Evolutionary conservation across 306 rosid genomes (phyloP).

Genomic region (Chamaecrista fasciculata): DNA sequence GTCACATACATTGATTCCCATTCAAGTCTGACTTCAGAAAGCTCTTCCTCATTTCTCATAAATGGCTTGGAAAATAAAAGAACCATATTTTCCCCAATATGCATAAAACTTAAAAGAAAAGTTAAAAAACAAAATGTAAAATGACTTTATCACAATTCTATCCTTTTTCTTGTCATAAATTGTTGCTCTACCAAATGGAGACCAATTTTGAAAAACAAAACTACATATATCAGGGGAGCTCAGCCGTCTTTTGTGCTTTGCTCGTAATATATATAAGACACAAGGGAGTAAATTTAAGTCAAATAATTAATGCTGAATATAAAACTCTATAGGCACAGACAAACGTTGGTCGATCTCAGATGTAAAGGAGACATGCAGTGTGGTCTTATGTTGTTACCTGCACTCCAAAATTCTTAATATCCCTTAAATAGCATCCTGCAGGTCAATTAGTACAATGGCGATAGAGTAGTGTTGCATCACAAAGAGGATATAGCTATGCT

Average conservation of each 20-base stretch:
- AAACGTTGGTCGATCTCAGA: background rate
- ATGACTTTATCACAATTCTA: slow-evolving; percentile 1
- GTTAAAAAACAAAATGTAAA: background rate
- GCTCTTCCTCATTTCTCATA: slow-evolving; percentile 12
- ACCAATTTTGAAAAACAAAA: slow-evolving; percentile 15
- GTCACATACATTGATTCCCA: background rate
- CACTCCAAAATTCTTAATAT: background rate
- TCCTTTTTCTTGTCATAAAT: slow-evolving; percentile 13
- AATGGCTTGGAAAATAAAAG: background rate
- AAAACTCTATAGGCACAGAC: too few relatives aligned
- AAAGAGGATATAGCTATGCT: slow-evolving; percentile 10
- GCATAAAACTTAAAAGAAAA: slow-evolving; percentile 13
- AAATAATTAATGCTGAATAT: slow-evolving; percentile 3
- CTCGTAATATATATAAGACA: background rate
- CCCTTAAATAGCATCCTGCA: slow-evolving; percentile 1
- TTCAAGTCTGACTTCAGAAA: background rate
- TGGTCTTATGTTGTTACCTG: background rate
- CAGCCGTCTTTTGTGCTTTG: background rate
- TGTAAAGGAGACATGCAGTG: slow-evolving; percentile 3
- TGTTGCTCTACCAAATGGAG: slow-evolving; percentile 24
- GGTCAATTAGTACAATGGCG: background rate
- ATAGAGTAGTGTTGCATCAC: slow-evolving; percentile 9
- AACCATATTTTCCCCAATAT: slow-evolving; percentile 6
- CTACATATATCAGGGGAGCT: slow-evolving; percentile 16
- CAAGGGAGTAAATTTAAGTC: slow-evolving; percentile 9